A percentile compares a stretch with the other conserved stretches of the same genome.
These are phyloP conservation scores for Penicillium sclerotiorum DNA, from an alignment of 2,329 filamentous ascomycete genomes.

Conservation along the genomic window DNA sequence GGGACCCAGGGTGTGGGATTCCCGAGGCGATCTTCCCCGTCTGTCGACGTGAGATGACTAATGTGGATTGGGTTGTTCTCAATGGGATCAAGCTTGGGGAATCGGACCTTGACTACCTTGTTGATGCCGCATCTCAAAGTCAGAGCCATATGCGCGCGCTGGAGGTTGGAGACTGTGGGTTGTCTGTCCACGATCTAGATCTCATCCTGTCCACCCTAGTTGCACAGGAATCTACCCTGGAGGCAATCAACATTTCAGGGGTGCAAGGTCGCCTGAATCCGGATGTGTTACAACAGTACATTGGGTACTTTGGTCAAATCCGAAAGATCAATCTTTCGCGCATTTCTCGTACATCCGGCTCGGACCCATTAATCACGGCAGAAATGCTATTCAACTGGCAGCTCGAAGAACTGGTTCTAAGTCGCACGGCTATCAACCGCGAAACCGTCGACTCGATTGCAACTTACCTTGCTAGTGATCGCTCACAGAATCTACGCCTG, in stretches of 20 bases:
- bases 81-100: conserved; percentile 72
- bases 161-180: conserved; percentile 65
- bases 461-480: conserved; percentile 63
- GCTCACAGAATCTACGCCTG: conserved; percentile 62
- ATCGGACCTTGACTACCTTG: conserved; percentile 66
- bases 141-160: conserved; percentile 67
- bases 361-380: conserved; percentile 65
- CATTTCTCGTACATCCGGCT: conserved; percentile 63
- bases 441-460: conserved; percentile 67
- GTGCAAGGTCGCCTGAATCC: conserved; percentile 67
- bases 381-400: conserved; percentile 69
- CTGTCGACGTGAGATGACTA: conserved; percentile 67
- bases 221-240: conserved; percentile 67
- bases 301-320: conserved; percentile 67
- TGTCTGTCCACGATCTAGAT: conserved; percentile 54
- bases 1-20: conserved; percentile 68
- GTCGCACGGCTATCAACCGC: conserved; percentile 63
- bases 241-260: conserved; percentile 68
- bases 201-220: conserved; percentile 66
- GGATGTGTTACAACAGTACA: conserved; percentile 65
- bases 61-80: conserved; percentile 70
- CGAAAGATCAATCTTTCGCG: conserved; percentile 68
- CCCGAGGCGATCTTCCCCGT: conserved; percentile 70
- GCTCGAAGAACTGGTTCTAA: conserved; percentile 67
- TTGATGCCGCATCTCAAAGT: conserved; percentile 68